Evolutionary conservation across 2,329 filamentous ascomycete species (phyloP).

Genomic region (Pseudogymnoascus sp.): DNA sequence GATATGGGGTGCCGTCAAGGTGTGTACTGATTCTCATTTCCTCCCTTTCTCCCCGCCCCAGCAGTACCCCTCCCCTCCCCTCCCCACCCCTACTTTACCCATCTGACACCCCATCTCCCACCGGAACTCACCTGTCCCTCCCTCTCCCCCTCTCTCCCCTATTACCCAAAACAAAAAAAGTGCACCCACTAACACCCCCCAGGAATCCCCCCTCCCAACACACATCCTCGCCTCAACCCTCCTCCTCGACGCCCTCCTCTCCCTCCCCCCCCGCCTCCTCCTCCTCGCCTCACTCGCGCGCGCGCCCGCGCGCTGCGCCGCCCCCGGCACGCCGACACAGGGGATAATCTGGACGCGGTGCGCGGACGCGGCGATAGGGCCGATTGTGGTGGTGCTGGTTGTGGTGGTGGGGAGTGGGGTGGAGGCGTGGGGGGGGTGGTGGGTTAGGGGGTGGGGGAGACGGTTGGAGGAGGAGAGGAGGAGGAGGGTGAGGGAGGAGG

Average conservation of each 20-base stretch:
- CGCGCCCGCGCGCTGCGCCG: not conserved
- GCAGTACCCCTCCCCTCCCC: slow-evolving; percentile 13
- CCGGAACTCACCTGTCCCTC: not conserved
- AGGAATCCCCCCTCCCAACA: slow-evolving; percentile 6
- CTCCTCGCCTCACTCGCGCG: not conserved
- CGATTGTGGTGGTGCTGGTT: not conserved
- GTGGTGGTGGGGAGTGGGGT: not conserved
- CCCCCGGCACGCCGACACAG: not conserved
- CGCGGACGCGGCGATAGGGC: not conserved
- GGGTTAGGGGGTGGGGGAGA: not conserved
- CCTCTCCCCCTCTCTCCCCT: too few species aligned
- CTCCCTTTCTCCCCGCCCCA: slow-evolving; percentile 15
- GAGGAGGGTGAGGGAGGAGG: not conserved
- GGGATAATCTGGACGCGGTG: not conserved
- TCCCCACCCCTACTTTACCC: too few species aligned
- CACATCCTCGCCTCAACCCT: not conserved
- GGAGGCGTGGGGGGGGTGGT: not conserved
- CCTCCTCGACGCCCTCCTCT: slow-evolving; percentile 3
- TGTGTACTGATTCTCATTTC: slow-evolving; percentile 23
- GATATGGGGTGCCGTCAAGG: slow-evolving; percentile 34
- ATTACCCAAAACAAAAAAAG: too few species aligned
- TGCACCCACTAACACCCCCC: not conserved
- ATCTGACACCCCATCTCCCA: not conserved
- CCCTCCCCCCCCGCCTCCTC: not conserved
- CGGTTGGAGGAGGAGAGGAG: not conserved